These are phyloP conservation scores for Solanum virginianum DNA, from an alignment of 257 asterid genomes.

Conservation along the genomic window DNA sequence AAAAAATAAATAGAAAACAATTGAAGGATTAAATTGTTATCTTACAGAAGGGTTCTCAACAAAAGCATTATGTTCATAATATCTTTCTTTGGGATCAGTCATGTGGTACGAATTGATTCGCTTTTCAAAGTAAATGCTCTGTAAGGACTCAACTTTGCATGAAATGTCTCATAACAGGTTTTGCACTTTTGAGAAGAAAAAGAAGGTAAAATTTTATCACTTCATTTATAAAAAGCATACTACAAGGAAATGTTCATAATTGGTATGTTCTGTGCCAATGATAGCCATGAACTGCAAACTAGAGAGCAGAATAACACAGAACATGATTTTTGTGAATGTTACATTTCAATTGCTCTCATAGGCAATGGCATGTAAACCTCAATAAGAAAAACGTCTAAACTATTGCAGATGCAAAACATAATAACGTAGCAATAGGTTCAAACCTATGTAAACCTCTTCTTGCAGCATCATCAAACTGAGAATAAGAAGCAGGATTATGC, in stretches of 20 bases:
- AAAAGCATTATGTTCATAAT: not conserved
- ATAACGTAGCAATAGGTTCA: slow-evolving; percentile 12
- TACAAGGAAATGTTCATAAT: not conserved
- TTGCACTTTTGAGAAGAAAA: not conserved
- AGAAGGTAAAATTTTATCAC: not conserved
- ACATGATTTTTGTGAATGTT: not conserved
- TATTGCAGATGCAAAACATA: not conserved
- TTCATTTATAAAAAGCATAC: not conserved
- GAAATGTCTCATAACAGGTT: not conserved
- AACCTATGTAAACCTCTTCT: slow-evolving; percentile 77
- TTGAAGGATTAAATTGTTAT: not conserved
- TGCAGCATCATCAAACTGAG: slow-evolving; percentile 38
- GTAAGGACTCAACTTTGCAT: not conserved
- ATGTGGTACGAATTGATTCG: not conserved
- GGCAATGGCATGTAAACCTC: not conserved
- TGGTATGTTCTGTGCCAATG: not conserved
- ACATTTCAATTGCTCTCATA: not conserved
- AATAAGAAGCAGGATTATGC: slow-evolving; percentile 44
- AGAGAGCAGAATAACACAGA: not conserved
- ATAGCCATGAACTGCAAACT: not conserved
- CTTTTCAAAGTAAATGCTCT: not conserved
- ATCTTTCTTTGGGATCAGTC: not conserved
- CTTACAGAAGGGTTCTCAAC: not conserved
- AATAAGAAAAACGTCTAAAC: not conserved
- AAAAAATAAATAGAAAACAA: not conserved